Conservation (phyloP, 2,329 filamentous ascomycete species). For the Hysterium pulicare region DNA sequence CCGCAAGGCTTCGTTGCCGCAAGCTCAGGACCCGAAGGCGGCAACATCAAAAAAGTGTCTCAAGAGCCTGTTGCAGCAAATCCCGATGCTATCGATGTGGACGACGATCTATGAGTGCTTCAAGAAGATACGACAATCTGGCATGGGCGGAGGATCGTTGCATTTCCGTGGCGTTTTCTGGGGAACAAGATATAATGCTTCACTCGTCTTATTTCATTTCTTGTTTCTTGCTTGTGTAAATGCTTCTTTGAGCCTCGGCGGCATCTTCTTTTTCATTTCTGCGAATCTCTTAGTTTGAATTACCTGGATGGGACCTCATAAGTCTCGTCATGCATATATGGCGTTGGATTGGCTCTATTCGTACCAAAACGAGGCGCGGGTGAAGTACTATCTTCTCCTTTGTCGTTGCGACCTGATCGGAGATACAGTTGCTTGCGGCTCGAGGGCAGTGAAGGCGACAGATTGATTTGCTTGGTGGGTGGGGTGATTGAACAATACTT, state of each 20-base stretch:
- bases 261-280: neutral
- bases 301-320: neutral
- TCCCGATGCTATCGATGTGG: slow-evolving; percentile 81
- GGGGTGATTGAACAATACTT: neutral
- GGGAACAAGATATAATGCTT: neutral
- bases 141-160: neutral
- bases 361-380: neutral
- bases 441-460: neutral
- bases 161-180: neutral
- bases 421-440: neutral
- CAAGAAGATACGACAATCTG: neutral
- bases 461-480: neutral
- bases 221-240: neutral
- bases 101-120: slow-evolving; percentile 47
- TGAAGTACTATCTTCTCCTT: neutral
- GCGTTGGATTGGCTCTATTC: neutral
- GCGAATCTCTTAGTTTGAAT: neutral
- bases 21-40: slow-evolving; percentile 67
- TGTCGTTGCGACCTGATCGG: neutral
- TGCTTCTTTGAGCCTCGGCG: neutral
- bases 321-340: neutral
- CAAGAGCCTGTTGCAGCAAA: slow-evolving; percentile 57
- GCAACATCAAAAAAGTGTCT: slow-evolving; percentile 46
- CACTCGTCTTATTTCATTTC: neutral
- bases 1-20: slow-evolving; percentile 90